Base-by-base conservation (phyloP, 306 rosid genomes). In the Delonix regia region DNA sequence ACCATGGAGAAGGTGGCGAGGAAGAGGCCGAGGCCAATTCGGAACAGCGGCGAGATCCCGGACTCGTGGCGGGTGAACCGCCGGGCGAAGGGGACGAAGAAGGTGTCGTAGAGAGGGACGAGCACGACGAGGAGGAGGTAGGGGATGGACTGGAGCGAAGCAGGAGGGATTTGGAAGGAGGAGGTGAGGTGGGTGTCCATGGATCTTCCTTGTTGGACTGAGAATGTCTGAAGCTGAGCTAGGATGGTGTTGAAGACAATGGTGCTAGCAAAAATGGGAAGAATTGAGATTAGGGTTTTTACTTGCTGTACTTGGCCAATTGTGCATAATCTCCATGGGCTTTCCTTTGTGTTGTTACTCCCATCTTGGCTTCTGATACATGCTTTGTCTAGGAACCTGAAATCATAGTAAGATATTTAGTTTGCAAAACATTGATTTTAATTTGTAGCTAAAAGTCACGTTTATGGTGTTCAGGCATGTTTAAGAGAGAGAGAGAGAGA, bases 181-280 rank as follows among this genome's bases (percentile, higher is more conserved):
- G 85, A 75, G 9, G 89, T 87, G 42, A 96, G 82, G 22, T 73
- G 86, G 3, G 94, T 89, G 85, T 96, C 84, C 99, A 96, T 96
- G 28, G 89, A 63, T 30, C 87, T 85, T 19, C 99, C 99, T 87
- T 96, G 99, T 75, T 93, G 97, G 74, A 96, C 99, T 10, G 99
- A 93, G 87, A 96, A 96, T 16, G 99, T 96, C 64, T 96, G 99
- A 69, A 96, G 98, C 12, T 96, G 99, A 76, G 99, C 99, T 52
- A 96, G 83, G 69, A 96, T 93, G 16, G 99, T 91, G 90, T 96
- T 93, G 94, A 96, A 96, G 75, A 96, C 49, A 14, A 96, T 96
- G 57, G 99, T 96, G 93, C 98, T 93, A n/a, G 96, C 89, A 80
- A 96, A 90, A 7, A 96, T 96, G 36, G 99, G 99, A 72, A 96